Evolutionary conservation across 2,329 filamentous ascomycete species (phyloP).

Genomic region (Aureobasidium sp.): DNA sequence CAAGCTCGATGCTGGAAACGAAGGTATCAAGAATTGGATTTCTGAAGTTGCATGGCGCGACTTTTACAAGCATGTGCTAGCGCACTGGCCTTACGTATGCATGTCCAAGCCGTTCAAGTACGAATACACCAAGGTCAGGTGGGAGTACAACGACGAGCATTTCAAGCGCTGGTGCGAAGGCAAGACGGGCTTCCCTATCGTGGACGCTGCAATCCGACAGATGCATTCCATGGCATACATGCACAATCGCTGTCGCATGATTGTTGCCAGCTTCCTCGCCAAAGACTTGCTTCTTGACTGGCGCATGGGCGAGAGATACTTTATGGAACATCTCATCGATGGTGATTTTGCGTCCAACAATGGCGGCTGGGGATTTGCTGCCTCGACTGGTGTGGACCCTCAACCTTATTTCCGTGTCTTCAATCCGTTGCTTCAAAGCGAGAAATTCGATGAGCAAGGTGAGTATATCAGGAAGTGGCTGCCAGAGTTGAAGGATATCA

Average conservation of each 20-base stretch:
- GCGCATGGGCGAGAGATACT: conserved; percentile 73
- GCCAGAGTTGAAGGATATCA: conserved; percentile 59
- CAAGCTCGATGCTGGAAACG: conserved; percentile 57
- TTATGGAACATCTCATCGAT: conserved; percentile 75
- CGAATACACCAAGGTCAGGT: conserved; percentile 73
- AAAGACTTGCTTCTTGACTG: conserved; percentile 80
- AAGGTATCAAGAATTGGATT: conserved; percentile 67
- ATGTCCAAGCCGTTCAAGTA: conserved; percentile 77
- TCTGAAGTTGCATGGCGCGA: conserved; percentile 80
- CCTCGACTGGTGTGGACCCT: conserved; percentile 68
- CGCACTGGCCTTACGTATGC: conserved; percentile 76
- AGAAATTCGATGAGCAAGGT: conserved; percentile 75
- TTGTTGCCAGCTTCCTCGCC: conserved; percentile 69
- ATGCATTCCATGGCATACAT: conserved; percentile 62
- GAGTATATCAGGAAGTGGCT: conserved; percentile 80
- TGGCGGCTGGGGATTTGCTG: conserved; percentile 60
- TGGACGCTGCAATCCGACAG: conserved; percentile 83
- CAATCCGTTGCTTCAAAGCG: conserved; percentile 75
- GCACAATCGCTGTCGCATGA: conserved; percentile 83
- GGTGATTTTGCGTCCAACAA: conserved; percentile 77
- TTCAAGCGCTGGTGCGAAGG: conserved; percentile 71
- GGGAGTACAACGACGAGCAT: conserved; percentile 65
- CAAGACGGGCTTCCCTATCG: conserved; percentile 71
- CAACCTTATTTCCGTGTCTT: conserved; percentile 90
- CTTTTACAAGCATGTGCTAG: conserved; percentile 81